Conservation (phyloP, 257 asterid species). For the Rauvolfia tetraphylla region DNA sequence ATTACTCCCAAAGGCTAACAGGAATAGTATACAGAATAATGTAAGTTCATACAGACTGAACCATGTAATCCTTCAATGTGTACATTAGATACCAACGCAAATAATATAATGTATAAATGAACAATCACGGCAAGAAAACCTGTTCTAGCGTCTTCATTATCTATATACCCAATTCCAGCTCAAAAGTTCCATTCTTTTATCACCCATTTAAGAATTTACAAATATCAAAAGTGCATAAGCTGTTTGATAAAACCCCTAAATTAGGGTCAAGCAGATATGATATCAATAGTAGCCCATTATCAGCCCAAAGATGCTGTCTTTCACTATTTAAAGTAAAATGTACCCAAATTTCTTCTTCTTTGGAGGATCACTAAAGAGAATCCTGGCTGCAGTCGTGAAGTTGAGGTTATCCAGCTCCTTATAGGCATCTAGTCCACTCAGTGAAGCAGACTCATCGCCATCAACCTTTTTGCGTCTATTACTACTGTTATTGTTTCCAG, state of each 20-base stretch:
- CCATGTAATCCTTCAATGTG: not conserved
- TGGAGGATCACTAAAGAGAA: slow-evolving; percentile 55
- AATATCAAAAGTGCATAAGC: not conserved
- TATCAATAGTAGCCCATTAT: slow-evolving; percentile 17
- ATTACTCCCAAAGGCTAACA: not conserved
- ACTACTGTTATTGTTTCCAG: slow-evolving; percentile 16
- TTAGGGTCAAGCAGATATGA: slow-evolving; percentile 7
- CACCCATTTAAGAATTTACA: not conserved
- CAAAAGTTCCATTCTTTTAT: not conserved
- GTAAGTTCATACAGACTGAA: not conserved
- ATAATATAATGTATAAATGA: not conserved
- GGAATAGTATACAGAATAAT: not conserved
- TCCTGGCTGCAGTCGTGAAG: slow-evolving; percentile 61
- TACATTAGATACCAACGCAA: not conserved
- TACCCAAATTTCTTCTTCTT: slow-evolving; percentile 78
- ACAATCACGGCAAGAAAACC: not conserved
- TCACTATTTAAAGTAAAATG: not conserved
- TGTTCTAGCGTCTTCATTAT: not conserved
- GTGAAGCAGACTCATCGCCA: slow-evolving; percentile 38
- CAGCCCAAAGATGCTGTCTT: not conserved
- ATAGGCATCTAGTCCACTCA: slow-evolving; percentile 48
- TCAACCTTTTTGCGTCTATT: slow-evolving; percentile 16
- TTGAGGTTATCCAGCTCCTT: slow-evolving; percentile 62
- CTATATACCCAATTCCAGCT: not conserved
- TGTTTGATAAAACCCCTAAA: slow-evolving; percentile 23